phyloP scores from a whole-genome alignment of 1,284 basidiomycete species.

The Taiwanofungus camphoratus region DNA sequence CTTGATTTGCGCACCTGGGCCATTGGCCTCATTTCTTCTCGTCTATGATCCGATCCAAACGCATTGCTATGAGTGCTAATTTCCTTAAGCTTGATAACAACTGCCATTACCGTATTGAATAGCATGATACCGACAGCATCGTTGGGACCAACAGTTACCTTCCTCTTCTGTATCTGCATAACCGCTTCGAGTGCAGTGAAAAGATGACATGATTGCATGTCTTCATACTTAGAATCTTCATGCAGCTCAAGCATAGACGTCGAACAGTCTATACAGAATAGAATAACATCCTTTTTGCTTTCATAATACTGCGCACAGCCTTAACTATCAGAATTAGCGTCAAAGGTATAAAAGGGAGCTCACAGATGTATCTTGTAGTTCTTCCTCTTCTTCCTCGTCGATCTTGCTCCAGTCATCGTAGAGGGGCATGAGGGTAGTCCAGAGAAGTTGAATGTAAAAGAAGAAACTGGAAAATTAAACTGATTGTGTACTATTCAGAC shows the following conservation, averaged over 20 bases:
- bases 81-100: too few species aligned
- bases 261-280: slow-evolving; percentile 94
- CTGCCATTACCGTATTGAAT: slow-evolving; percentile 79
- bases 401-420: slow-evolving; percentile 74
- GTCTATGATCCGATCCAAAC: slow-evolving; percentile 22
- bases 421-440: slow-evolving; percentile 45
- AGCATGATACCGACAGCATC: slow-evolving; percentile 87
- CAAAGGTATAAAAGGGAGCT: slow-evolving; percentile 19
- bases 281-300: slow-evolving; percentile 73
- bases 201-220: slow-evolving; percentile 58
- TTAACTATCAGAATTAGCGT: not conserved
- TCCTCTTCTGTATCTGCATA: slow-evolving; percentile 81
- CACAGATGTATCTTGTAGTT: slow-evolving; percentile 66
- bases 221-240: slow-evolving; percentile 58
- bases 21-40: slow-evolving; percentile 41
- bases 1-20: slow-evolving; percentile 69
- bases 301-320: slow-evolving; percentile 60
- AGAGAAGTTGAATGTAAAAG: too few species aligned
- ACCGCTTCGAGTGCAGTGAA: slow-evolving; percentile 76
- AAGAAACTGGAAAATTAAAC: too few species aligned
- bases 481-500: too few species aligned
- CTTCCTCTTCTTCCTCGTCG: slow-evolving; percentile 74
- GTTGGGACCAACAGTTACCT: slow-evolving; percentile 82
- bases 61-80: slow-evolving; percentile 4
- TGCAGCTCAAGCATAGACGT: slow-evolving; percentile 77